Base-by-base conservation (phyloP, 371 early-diverging fungal species). In the Mortierella sp. region DNA sequence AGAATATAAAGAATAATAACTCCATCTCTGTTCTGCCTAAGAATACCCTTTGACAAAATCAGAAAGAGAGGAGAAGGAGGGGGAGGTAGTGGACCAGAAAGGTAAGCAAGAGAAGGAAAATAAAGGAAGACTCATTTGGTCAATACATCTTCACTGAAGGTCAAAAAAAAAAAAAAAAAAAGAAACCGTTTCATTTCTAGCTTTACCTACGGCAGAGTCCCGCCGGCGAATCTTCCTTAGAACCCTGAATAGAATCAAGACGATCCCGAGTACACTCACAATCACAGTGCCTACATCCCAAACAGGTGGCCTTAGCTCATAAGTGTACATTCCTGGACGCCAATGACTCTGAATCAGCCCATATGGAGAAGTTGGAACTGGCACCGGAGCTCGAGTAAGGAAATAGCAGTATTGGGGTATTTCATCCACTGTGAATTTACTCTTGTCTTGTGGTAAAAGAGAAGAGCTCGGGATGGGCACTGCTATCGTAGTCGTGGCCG, bases 11-110 rank as follows among this genome's bases (percentile, higher is more conserved):
- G 59, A 66, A 63, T 56, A 75, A 7, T 9, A 66, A 2, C 1
- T 45, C 57, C 60, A 75, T 62, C 64, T 75, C 75, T 9, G 61
- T 48, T 19, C 69, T 52, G 5, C 69, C 75, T 75, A 51, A 26
- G 45, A 30, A 63, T 25, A 43, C 12, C 37, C 37, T 37, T 37
- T 37, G 9, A 37, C 37, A 9, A 37, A 37, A 37, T 37, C 3
- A 9, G 9, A 26, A 14, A 18, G 5, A 60, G 47, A 45, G 26
- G 19, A 4, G 2, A 28, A 15, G 18, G 30, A 18, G 43, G 29
- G 3, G 51, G 28, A 51, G 43, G 29, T 48, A 25, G n/a, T 60
- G n/a, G n/a, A n/a, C n/a, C n/a, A n/a, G n/a, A n/a, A n/a, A n/a
- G n/a, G n/a, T n/a, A n/a, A n/a, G 9, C 9, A 46, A 46, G 16